phyloP scores from a whole-genome alignment of 1,284 basidiomycete species.

The Inonotus obliquus region DNA sequence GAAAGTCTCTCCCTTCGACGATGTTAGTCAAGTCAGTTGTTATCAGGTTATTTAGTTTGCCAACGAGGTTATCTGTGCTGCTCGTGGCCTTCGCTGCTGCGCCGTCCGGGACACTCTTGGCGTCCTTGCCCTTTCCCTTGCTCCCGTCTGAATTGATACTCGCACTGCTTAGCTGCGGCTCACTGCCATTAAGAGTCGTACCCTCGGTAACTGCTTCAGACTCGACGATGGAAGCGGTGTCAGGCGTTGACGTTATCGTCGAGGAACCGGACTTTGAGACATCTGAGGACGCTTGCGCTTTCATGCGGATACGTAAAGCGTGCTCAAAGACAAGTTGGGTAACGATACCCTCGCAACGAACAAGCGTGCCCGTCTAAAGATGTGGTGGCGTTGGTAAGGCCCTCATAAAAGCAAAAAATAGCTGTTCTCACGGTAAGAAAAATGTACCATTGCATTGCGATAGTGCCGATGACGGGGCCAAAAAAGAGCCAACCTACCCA shows the following conservation, averaged over 20 bases:
- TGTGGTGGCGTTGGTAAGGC: neutral
- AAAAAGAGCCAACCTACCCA: conserved; percentile 62
- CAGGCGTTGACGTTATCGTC: conserved; percentile 25
- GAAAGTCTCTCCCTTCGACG: conserved; percentile 38
- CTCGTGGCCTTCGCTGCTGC: neutral
- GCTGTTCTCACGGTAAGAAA: conserved; percentile 36
- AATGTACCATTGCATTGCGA: conserved; percentile 45
- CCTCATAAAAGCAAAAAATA: neutral
- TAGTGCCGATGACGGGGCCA: conserved; percentile 43
- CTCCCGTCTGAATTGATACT: conserved; percentile 24
- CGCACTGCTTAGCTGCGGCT: conserved; percentile 23
- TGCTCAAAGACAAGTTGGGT: conserved; percentile 72
- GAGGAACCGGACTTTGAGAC: conserved; percentile 19
- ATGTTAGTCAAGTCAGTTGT: conserved; percentile 48
- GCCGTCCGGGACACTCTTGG: neutral
- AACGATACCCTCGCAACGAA: conserved; percentile 56
- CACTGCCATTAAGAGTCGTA: conserved; percentile 4
- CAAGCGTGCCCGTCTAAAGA: conserved; percentile 39
- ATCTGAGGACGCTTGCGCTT: conserved; percentile 38
- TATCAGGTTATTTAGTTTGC: conserved; percentile 57
- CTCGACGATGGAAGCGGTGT: conserved; percentile 27
- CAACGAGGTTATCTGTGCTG: conserved; percentile 38
- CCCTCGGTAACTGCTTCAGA: conserved; percentile 17
- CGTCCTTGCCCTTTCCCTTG: conserved; percentile 24
- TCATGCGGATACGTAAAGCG: conserved; percentile 61